Evolutionary conservation across 768 basidiomycete species (phyloP).

Genomic region (Leccinum olivaceopallidum): DNA sequence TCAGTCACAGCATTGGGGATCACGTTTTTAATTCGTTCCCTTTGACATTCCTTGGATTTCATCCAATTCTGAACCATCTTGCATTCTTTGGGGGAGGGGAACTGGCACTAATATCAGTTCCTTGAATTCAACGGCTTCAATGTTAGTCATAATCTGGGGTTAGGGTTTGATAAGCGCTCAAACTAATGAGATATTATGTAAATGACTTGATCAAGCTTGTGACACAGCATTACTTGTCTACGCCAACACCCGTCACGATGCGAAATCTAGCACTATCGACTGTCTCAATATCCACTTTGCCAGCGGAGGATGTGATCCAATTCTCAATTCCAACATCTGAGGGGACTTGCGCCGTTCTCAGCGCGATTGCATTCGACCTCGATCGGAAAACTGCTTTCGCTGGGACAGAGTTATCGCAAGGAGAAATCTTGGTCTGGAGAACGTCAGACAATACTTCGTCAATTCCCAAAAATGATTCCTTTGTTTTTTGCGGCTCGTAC

Average conservation of each 20-base stretch:
- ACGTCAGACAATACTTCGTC: slow-evolving; percentile 21
- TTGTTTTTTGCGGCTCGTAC: slow-evolving; percentile 29
- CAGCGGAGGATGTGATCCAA: slow-evolving; percentile 14
- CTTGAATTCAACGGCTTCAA: no score
- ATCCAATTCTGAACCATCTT: no score
- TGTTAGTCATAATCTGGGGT: not conserved
- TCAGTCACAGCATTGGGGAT: no score
- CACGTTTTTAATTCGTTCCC: no score
- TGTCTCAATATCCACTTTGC: slow-evolving; percentile 18
- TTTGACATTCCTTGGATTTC: no score
- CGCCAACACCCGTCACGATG: slow-evolving; percentile 37
- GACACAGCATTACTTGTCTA: no score
- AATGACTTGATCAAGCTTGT: not conserved
- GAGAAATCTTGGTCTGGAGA: slow-evolving; percentile 62
- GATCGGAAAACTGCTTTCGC: slow-evolving; percentile 63
- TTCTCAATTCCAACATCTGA: slow-evolving; percentile 20
- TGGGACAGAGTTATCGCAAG: slow-evolving; percentile 59
- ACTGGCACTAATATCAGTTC: no score
- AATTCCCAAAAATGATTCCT: slow-evolving; percentile 5
- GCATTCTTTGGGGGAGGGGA: no score
- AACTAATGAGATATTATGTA: not conserved
- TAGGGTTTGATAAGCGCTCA: not conserved
- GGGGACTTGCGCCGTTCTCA: slow-evolving; percentile 36
- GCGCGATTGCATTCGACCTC: slow-evolving; percentile 56
- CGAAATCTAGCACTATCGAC: slow-evolving; percentile 55